phyloP scores from a whole-genome alignment of 768 basidiomycete genomes.

The Cubamyces lactineus region DNA sequence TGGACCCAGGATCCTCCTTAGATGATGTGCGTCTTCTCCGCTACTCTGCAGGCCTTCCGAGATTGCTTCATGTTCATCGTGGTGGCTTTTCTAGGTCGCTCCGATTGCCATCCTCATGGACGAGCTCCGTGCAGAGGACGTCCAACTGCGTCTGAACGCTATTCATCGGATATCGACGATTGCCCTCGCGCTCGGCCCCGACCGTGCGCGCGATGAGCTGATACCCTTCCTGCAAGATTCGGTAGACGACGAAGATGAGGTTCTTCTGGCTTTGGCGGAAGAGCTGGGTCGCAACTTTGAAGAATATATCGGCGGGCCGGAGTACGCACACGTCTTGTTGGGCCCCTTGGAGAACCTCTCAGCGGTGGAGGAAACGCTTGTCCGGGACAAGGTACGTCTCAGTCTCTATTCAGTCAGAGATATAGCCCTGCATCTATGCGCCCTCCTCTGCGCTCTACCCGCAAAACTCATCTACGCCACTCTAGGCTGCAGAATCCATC shows the following conservation, averaged over 20 bases:
- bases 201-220: constrained; percentile 93
- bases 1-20: constrained; percentile 66
- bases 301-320: constrained; percentile 91
- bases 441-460: neutral
- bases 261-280: constrained; percentile 92
- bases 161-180: constrained; percentile 98
- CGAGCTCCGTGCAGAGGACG: constrained; percentile 97
- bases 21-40: constrained; percentile 62
- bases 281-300: constrained; percentile 92
- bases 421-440: neutral
- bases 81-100: constrained; percentile 60
- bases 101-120: constrained; percentile 98
- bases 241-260: constrained; percentile 99
- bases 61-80: neutral
- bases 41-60: neutral
- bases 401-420: neutral
- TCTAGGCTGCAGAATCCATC: constrained; percentile 94
- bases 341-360: constrained; percentile 95
- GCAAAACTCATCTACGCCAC: neutral
- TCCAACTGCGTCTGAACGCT: constrained; percentile 92
- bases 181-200: constrained; percentile 92
- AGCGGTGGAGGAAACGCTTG: constrained; percentile 96
- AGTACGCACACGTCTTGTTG: constrained; percentile 83
- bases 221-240: constrained; percentile 97
- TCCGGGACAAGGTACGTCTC: constrained; percentile 86